Percentiles rank a stretch among this genome's conserved stretches.
These are phyloP conservation scores for Camellia sinensis DNA, from an alignment of 148 eudicot species.

Conservation along the genomic window DNA sequence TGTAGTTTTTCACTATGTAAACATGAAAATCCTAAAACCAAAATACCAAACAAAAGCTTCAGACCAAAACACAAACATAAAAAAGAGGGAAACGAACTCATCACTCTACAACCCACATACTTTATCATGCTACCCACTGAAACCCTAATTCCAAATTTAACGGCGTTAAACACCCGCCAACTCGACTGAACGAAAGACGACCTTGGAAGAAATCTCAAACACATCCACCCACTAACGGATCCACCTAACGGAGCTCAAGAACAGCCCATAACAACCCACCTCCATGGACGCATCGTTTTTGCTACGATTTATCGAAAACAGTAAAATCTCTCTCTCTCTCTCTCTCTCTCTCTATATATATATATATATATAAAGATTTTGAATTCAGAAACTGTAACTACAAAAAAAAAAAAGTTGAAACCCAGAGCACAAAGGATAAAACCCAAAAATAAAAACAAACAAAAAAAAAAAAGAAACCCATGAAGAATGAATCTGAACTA, in stretches of 20 bases:
- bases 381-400: not conserved
- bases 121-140: not conserved
- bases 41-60: not conserved
- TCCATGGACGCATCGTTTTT: not conserved
- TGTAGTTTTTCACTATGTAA: not conserved
- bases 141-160: not conserved
- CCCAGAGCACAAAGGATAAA: too few relatives aligned
- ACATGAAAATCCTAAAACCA: not conserved
- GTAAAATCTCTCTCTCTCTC: not conserved
- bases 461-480: too few relatives aligned
- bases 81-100: not conserved
- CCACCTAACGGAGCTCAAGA: not conserved
- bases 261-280: not conserved
- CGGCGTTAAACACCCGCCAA: not conserved
- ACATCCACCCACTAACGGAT: not conserved
- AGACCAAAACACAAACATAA: not conserved
- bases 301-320: not conserved
- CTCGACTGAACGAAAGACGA: not conserved
- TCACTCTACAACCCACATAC: not conserved
- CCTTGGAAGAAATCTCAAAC: not conserved
- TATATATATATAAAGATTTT: not conserved
- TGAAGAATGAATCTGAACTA: too few relatives aligned
- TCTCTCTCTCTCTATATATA: too few relatives aligned
- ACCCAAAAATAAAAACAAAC: too few relatives aligned
- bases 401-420: too few relatives aligned